Percentiles rank a stretch among this genome's conserved stretches.
Conservation (phyloP, 805 yeast genomes). For the Kluyveromyces siamensis region DNA sequence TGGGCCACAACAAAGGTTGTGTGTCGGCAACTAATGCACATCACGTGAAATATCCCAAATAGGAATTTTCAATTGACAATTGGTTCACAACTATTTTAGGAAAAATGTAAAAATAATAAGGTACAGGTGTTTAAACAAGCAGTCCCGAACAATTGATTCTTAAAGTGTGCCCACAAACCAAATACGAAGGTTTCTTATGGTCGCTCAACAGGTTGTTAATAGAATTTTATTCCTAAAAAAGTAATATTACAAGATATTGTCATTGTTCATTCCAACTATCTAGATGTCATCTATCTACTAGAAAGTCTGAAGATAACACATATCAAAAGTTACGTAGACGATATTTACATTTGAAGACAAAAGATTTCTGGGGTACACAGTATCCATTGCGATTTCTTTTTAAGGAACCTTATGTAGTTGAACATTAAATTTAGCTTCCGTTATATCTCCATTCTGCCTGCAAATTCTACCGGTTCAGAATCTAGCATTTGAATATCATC, state of each 20-base stretch:
- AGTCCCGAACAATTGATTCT: neutral
- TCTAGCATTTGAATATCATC: slow-evolving; percentile 20
- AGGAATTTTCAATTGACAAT: neutral
- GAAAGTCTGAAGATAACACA: neutral
- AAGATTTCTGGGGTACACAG: neutral
- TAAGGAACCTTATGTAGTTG: neutral
- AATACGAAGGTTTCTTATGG: too few species aligned
- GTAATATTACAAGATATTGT: too few species aligned
- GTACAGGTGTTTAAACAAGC: neutral
- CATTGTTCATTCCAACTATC: too few species aligned
- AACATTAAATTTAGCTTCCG: neutral
- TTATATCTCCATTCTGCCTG: slow-evolving; percentile 32
- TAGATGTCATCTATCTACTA: too few species aligned
- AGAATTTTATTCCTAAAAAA: too few species aligned
- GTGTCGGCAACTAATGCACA: neutral
- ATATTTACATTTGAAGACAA: slow-evolving; percentile 16
- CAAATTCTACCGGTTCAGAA: slow-evolving; percentile 30
- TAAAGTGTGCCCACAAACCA: too few species aligned
- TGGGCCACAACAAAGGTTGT: neutral
- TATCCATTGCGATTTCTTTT: neutral
- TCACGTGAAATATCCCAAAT: neutral
- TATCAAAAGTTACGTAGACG: neutral
- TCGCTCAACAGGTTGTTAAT: too few species aligned
- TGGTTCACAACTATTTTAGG: neutral
- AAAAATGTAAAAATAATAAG: too few species aligned